Evolutionary conservation across 148 eudicot genomes (phyloP), one percentile per base, ranked within the genome.

Genomic region (Vaccinium macrocarpon): DNA sequence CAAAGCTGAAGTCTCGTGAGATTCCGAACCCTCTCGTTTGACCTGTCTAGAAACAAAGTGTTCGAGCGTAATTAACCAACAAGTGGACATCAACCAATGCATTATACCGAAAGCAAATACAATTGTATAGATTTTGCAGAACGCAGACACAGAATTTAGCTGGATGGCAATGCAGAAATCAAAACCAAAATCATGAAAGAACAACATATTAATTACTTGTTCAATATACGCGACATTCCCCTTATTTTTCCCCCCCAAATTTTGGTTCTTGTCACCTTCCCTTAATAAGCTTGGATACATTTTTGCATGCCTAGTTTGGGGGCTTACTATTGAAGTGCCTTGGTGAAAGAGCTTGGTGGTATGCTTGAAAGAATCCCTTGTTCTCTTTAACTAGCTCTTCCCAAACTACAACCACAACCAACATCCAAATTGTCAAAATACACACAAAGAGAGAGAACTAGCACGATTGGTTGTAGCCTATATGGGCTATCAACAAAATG

Each of bases 371-470:
- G 85, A 93, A 93, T 57, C 72, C 89, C 59, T 75, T 84, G 83
- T 93, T 93, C 80, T 93, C 95, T 82, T 88, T 93, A 27, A 86
- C 53, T 55, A 93, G 92, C 80, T 86, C 95, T 82, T 90, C 87
- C 95, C 93, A 94, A 46, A 94, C 95, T 94, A 88, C 72, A 81
- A 32, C 2, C 68, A 27, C 66, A 66, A 66, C 32, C 72, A 25
- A 6, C 1, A 66, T 66, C 72, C 72, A 23, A 66, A 66, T 66
- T 23, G 35, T 66, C 35, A 25, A 66, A 66, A 19, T 7, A 6
- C 8, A 19, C 62, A 4, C 23, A 19, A 0, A 19, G n/a, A 6
- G 35, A 70, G 15, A 56, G 19, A 6, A 32, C 35, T 2, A 32
- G 3, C 35, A 32, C 1, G 35, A 32, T 32, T 32, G 35, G 35